A percentile compares a stretch with the other conserved stretches of the same genome.
Conservation (phyloP, 2,329 filamentous ascomycete species). For the Graphilbum sp. region DNA sequence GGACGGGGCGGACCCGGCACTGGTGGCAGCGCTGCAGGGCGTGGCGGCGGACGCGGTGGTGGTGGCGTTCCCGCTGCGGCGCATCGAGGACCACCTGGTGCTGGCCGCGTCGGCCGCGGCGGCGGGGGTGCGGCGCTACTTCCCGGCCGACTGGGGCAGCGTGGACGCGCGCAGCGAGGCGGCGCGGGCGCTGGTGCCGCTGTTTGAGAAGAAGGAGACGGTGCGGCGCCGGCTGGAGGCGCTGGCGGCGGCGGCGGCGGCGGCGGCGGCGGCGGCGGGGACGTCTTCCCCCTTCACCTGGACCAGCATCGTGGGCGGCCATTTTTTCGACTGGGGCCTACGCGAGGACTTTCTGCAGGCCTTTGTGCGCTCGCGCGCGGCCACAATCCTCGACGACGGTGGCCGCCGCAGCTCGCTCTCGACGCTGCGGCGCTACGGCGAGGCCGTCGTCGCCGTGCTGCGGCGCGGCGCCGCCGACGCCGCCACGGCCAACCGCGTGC, state of each 20-base stretch:
- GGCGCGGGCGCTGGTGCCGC: slow-evolving; percentile 19
- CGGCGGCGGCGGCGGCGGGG: no score
- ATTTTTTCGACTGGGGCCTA: slow-evolving; percentile 26
- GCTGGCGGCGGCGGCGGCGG: no score
- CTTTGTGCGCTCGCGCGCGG: slow-evolving; percentile 13
- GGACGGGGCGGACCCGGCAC: slow-evolving; percentile 11
- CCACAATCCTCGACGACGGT: slow-evolving; percentile 20
- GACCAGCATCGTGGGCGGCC: slow-evolving; percentile 22
- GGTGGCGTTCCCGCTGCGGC: slow-evolving; percentile 16
- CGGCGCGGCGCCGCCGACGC: slow-evolving; percentile 10
- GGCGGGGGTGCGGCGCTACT: slow-evolving; percentile 19
- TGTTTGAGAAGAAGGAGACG: slow-evolving; percentile 19
- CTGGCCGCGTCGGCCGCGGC: slow-evolving; percentile 21
- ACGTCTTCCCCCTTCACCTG: slow-evolving; percentile 19
- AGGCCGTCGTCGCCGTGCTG: slow-evolving; percentile 19
- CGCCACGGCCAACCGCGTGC: slow-evolving; percentile 15
- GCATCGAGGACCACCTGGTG: slow-evolving; percentile 16
- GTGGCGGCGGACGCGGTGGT: slow-evolving; percentile 23
- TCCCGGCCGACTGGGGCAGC: slow-evolving; percentile 25
- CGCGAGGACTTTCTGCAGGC: slow-evolving; percentile 19
- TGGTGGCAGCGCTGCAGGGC: slow-evolving; percentile 16
- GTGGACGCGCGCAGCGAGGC: slow-evolving; percentile 18
- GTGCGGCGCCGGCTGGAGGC: slow-evolving; percentile 17
- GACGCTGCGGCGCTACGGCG: slow-evolving; percentile 18
- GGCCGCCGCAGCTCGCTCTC: slow-evolving; percentile 16